Percentiles rank a stretch among this genome's conserved stretches.
phyloP scores from a whole-genome alignment of 2,329 filamentous ascomycete genomes.

The Ascochyta lentis region DNA sequence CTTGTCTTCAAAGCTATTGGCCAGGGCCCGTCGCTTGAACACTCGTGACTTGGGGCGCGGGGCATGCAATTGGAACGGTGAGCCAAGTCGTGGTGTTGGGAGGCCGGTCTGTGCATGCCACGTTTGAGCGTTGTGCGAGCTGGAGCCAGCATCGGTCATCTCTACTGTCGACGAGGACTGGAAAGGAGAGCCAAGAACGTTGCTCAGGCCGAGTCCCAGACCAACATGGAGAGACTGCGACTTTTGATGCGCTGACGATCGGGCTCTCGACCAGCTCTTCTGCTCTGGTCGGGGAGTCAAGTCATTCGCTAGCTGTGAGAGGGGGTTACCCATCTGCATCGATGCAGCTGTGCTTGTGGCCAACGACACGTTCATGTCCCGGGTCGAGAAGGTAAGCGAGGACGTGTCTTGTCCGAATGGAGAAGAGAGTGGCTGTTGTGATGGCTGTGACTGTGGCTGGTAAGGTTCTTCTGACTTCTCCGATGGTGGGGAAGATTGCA shows the following conservation, averaged over 20 bases:
- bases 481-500: slow-evolving; percentile 51
- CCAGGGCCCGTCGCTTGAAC: slow-evolving; percentile 65
- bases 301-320: slow-evolving; percentile 54
- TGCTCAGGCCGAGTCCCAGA: slow-evolving; percentile 52
- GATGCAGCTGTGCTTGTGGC: slow-evolving; percentile 58
- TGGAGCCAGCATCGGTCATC: slow-evolving; percentile 22
- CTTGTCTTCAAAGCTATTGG: slow-evolving; percentile 60
- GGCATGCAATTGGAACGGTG: slow-evolving; percentile 63
- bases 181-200: slow-evolving; percentile 55
- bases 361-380: slow-evolving; percentile 60
- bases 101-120: slow-evolving; percentile 40
- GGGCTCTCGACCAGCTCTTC: slow-evolving; percentile 52
- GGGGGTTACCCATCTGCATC: slow-evolving; percentile 58
- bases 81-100: slow-evolving; percentile 49
- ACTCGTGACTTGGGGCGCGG: slow-evolving; percentile 59
- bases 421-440: slow-evolving; percentile 53
- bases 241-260: slow-evolving; percentile 59
- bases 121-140: slow-evolving; percentile 40
- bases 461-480: slow-evolving; percentile 26
- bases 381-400: slow-evolving; percentile 51
- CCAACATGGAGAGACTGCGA: slow-evolving; percentile 58
- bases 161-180: slow-evolving; percentile 36
- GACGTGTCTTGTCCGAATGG: slow-evolving; percentile 35
- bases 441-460: slow-evolving; percentile 18
- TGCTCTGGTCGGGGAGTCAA: slow-evolving; percentile 43